Conservation (phyloP, 2,329 filamentous ascomycete species). For the Neonectria neomacrospora region DNA sequence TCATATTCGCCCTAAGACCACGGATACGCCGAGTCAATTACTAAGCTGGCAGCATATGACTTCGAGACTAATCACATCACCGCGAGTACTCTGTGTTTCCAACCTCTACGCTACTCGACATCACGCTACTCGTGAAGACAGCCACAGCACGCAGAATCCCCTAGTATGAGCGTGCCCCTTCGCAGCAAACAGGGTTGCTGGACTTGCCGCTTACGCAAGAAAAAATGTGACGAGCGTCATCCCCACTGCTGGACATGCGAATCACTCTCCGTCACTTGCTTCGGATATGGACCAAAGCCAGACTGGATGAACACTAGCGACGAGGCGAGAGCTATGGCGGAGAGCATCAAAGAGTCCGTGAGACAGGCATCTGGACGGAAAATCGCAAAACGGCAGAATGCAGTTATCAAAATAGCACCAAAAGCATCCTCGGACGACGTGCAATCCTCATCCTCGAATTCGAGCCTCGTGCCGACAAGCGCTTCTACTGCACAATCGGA, state of each 20-base stretch:
- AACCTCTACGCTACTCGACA: background rate
- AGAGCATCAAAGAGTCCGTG: background rate
- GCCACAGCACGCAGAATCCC: background rate
- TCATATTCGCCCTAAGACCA: too few relatives aligned
- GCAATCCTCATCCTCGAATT: slow-evolving; percentile 3
- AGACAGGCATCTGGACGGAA: slow-evolving; percentile 10
- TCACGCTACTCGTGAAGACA: background rate
- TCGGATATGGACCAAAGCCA: slow-evolving; percentile 19
- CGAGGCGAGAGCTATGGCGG: background rate
- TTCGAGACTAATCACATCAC: too few relatives aligned
- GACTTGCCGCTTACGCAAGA: slow-evolving; percentile 20
- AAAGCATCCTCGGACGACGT: background rate
- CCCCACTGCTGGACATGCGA: slow-evolving; percentile 11
- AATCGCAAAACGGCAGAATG: background rate
- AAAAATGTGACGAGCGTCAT: slow-evolving; percentile 14
- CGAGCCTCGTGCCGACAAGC: background rate
- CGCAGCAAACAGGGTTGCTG: slow-evolving; percentile 21
- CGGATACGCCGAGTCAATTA: too few relatives aligned
- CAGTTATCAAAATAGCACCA: slow-evolving; percentile 13
- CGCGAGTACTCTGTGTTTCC: background rate
- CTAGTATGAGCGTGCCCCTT: slow-evolving; percentile 35
- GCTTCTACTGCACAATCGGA: background rate
- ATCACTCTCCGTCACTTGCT: slow-evolving; percentile 20
- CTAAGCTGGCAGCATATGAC: too few relatives aligned
- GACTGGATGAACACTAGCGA: slow-evolving; percentile 15